Base-by-base conservation (phyloP, 73 alveolate species). In the Paraurostyla sp. region DNA sequence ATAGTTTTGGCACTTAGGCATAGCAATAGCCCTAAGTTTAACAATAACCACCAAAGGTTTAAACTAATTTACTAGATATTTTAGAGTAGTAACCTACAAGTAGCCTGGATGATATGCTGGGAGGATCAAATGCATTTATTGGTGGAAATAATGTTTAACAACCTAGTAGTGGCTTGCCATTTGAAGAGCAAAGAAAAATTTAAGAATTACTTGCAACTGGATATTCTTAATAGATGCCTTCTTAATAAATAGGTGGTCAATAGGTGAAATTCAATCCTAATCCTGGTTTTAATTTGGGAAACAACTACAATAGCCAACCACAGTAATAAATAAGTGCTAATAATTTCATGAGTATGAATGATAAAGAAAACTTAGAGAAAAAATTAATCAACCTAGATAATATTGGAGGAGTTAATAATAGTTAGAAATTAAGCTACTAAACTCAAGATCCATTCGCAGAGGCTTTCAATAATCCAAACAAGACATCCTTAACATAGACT, bases 381-480 rank as follows among this genome's bases (percentile, higher is more conserved):
- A 65, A 65, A 40, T 38, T 65, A 18, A 58, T 65, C 3, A 65
- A 65, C 38, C 36, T 65, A 38, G 82, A 65, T 38, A 36, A 38
- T 22, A 20, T 65, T 22, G 82, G 82, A 15, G 56, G 56, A 13
- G 7, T 16, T 16, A 15, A 15, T 9, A 65, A 30, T 38, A 25
- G 20, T 6, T 18, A 40, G 3, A 30, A 42, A 7, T 1, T 9
- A 2, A 22, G 42, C 23, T 0, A 25, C 18, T 43, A 45, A 48
- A 1, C 48, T 30, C 25, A 73, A 11, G 87, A 73, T 45, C 87
- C 87, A 6, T 73, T 73, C 49, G 71, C 87, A 27, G 87, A 73
- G 41, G 87, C 87, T 0, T 48, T 73, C 52, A 45, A 73, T n/a
- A 73, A 73, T 36, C 3, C 7, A 43, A 73, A 45, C 27, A 73